Evolutionary conservation across 805 yeast species (phyloP), one percentile per base, ranked within the genome.

Genomic region (Yamadazyma laniorum): DNA sequence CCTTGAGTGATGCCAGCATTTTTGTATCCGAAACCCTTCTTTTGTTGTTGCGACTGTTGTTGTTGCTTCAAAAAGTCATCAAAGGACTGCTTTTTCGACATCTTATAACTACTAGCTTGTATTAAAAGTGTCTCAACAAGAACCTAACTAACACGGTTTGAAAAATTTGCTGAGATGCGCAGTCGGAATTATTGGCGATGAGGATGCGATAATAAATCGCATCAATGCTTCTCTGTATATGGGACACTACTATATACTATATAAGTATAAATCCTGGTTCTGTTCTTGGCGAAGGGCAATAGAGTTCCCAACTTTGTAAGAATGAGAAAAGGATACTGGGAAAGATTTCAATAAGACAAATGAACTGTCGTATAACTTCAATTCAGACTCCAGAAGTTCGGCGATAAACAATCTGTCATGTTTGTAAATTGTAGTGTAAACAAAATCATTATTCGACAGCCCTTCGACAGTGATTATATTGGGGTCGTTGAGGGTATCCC

Each of bases 51-150:
- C 35, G 44, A 49, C 42, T 36, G 62, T 50, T 45, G 63, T 55
- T 74, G 77, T 52, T 63, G 62, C 58, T 69, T 74, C 47, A 74
- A 53, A 53, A 65, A 76, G 40, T 75, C 81, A 40, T 77, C 80
- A 49, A 73, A 74, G 11, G 79, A 70, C 47, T 53, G 59, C 48
- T 58, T 52, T 34, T 53, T 53, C 55, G 61, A 56, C 51, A 35
- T 42, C n/a, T n/a, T n/a, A n/a, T n/a, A n/a, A n/a, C n/a, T n/a
- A n/a, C n/a, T n/a, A n/a, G n/a, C n/a, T n/a, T n/a, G n/a, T n/a
- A 6, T 28, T 15, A 22, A 5, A 13, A 29, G 13, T 18, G 12
- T 17, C 17, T 17, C 8, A 32, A 7, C 13, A 17, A 17, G 35
- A 16, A 15, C 8, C 22, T 14, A 34, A 34, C n/a, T 17, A 26